These are phyloP conservation scores for Uronychia setigera DNA, from an alignment of 73 alveolate genomes.

Conservation along the genomic window DNA sequence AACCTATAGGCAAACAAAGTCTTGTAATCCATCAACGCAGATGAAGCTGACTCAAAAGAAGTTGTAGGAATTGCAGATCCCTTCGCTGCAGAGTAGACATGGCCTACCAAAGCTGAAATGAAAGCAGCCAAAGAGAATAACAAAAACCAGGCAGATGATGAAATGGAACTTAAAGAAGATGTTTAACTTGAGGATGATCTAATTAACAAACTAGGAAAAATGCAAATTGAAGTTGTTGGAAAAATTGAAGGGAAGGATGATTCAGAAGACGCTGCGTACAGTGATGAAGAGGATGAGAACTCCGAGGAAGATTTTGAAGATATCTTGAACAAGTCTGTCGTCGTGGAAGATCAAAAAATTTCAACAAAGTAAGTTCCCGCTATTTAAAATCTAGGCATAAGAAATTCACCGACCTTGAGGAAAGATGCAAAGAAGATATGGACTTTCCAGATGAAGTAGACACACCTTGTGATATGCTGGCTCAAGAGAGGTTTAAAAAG, in stretches of 20 bases:
- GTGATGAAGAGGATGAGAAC: constrained; percentile 82
- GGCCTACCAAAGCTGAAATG: constrained; percentile 63
- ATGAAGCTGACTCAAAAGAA: constrained; percentile 3
- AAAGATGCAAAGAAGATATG: constrained; percentile 91
- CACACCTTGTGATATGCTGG: constrained; percentile 88
- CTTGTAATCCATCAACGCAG: not conserved
- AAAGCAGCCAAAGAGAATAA: constrained; percentile 3
- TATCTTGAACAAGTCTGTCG: constrained; percentile 79
- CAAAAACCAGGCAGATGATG: constrained; percentile 30
- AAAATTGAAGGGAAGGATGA: constrained; percentile 37
- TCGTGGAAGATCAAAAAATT: constrained; percentile 76
- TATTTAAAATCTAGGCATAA: constrained; percentile 50
- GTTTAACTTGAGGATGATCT: not conserved
- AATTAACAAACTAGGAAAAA: constrained; percentile 27
- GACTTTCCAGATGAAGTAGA: constrained; percentile 97
- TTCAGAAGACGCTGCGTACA: constrained; percentile 40
- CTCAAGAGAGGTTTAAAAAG: constrained; percentile 85
- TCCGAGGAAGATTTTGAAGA: constrained; percentile 81
- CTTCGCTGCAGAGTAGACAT: constrained; percentile 54
- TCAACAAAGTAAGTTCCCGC: constrained; percentile 63
- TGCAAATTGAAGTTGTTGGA: constrained; percentile 68
- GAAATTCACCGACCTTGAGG: constrained; percentile 80
- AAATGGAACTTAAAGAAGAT: constrained; percentile 10
- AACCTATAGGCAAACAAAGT: not conserved
- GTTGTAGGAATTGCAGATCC: constrained; percentile 33